Percentiles rank a stretch among this genome's conserved stretches.
Evolutionary conservation across 352 stramenopile genomes (phyloP).

Genomic region (Pythium plurisporium): DNA sequence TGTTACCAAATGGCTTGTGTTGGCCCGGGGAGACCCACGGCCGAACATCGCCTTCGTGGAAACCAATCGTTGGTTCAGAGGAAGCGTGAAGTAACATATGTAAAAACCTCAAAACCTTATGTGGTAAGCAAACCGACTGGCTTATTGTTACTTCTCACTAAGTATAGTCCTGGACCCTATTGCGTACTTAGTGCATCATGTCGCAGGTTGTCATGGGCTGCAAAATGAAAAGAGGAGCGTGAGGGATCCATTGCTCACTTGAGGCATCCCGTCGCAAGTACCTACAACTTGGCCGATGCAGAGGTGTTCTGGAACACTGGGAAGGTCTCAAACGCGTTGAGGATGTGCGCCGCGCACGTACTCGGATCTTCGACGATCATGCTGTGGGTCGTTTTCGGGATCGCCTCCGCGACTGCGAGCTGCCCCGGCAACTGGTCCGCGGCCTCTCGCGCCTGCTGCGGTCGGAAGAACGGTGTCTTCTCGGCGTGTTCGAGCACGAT

Average conservation of each 20-base stretch:
- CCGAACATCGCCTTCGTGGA: neutral
- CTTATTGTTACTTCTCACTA: too few species aligned
- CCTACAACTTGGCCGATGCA: neutral
- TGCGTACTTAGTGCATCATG: neutral
- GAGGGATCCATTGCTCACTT: too few species aligned
- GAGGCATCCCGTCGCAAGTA: neutral
- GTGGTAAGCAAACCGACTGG: too few species aligned
- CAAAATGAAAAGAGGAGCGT: too few species aligned
- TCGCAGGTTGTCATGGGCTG: too few species aligned
- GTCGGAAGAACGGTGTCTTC: too few species aligned
- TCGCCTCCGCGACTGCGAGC: conserved; percentile 26
- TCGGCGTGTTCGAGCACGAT: too few species aligned
- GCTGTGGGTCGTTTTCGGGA: conserved; percentile 31
- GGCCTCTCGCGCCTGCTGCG: too few species aligned
- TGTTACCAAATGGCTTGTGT: conserved; percentile 26
- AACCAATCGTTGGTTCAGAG: conserved; percentile 14
- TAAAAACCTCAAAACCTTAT: conserved; percentile 20
- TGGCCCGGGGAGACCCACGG: neutral
- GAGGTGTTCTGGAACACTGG: neutral
- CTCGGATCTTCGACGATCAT: conserved; percentile 44
- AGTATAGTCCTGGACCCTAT: too few species aligned
- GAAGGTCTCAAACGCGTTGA: conserved; percentile 13
- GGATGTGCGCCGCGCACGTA: conserved; percentile 30
- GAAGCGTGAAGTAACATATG: too few species aligned
- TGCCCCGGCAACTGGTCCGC: too few species aligned